Base-by-base conservation (phyloP, 768 basidiomycete species). In the Suillus subalutaceus region DNA sequence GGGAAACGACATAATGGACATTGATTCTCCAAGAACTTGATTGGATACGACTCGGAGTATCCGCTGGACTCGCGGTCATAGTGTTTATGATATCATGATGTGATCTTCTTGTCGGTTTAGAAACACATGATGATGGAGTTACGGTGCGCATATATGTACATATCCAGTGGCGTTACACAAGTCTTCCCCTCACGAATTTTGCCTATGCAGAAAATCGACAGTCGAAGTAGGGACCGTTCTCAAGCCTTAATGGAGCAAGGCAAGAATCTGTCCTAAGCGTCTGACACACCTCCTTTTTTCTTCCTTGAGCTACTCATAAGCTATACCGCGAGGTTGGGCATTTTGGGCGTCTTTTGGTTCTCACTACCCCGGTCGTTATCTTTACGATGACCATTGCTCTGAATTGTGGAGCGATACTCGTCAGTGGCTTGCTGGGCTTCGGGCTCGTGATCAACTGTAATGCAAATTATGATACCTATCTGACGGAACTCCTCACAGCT, bases 381-480 rank as follows among this genome's bases (percentile, higher is more conserved):
- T 55, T 65, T 26, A 18, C 3, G 35, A 70, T 70, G 72, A 18
- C 62, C 12, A 4, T 70, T 26, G 10, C 52, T 9, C 23, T 62
- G 4, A 65, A 73, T 32, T 68, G 67, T 64, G 73, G 74, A 18
- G 8, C 70, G 1, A 66, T 74, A 20, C 5, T 75, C 9, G 46
- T 74, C 6, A 68, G 74, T 6, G 74, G 73, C 15, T 23, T 74
- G 12, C 18, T 74, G 12, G 70, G 70, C 30, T 74, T 74, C 37
- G 60, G 63, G 73, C 68, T 55, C 67, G 68, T 18, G 13, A 56
- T 1, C 8, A 13, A 30, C 15, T 44, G 46, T 3, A 7, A 9
- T 38, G 23, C 44, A 4, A 3, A 20, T 2, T 44, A 43, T 43
- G 41, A 43, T 43, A 50, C 12, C 46, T 6, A 63, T 60, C 43